These are phyloP conservation scores for Encephalitozoon romaleae DNA, from an alignment of 371 early-diverging fungal species.

Conservation along the genomic window DNA sequence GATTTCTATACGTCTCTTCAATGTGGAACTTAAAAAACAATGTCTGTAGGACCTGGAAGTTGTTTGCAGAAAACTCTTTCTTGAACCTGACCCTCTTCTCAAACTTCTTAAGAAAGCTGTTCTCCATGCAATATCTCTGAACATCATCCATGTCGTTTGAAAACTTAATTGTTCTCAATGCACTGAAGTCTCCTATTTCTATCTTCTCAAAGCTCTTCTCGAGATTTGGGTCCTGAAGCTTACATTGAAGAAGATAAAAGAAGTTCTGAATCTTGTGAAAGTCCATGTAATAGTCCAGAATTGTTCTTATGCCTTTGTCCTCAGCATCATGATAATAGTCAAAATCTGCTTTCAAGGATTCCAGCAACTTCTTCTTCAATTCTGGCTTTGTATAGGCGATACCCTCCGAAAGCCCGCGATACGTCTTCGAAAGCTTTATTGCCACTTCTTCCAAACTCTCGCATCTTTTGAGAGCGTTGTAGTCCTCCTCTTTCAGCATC, in stretches of 20 bases:
- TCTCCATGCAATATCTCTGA: slow-evolving; percentile 54
- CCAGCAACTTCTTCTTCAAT: slow-evolving; percentile 26
- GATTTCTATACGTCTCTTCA: slow-evolving; percentile 18
- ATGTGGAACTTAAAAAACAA: slow-evolving; percentile 43
- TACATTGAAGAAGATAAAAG: slow-evolving; percentile 41
- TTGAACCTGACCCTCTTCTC: slow-evolving; percentile 27
- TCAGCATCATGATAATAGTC: slow-evolving; percentile 7
- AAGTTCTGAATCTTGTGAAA: slow-evolving; percentile 55
- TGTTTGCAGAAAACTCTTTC: slow-evolving; percentile 47
- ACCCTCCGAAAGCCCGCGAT: slow-evolving; percentile 32
- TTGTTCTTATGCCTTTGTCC: background rate
- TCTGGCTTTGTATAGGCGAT: slow-evolving; percentile 18
- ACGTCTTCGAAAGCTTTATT: slow-evolving; percentile 46
- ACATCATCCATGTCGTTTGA: slow-evolving; percentile 54
- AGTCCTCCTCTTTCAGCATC: slow-evolving; percentile 47
- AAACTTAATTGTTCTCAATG: slow-evolving; percentile 52
- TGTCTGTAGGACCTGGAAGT: slow-evolving; percentile 44
- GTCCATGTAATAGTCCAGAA: slow-evolving; percentile 53
- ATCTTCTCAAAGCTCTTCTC: slow-evolving; percentile 26
- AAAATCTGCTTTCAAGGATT: slow-evolving; percentile 38
- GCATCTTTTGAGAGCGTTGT: slow-evolving; percentile 43
- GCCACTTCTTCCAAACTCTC: slow-evolving; percentile 51
- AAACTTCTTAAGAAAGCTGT: slow-evolving; percentile 53
- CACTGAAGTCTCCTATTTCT: slow-evolving; percentile 56
- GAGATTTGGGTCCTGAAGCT: slow-evolving; percentile 37